phyloP scores from a whole-genome alignment of 2,329 filamentous ascomycete species.

The Cladobotryum mycophilum region DNA sequence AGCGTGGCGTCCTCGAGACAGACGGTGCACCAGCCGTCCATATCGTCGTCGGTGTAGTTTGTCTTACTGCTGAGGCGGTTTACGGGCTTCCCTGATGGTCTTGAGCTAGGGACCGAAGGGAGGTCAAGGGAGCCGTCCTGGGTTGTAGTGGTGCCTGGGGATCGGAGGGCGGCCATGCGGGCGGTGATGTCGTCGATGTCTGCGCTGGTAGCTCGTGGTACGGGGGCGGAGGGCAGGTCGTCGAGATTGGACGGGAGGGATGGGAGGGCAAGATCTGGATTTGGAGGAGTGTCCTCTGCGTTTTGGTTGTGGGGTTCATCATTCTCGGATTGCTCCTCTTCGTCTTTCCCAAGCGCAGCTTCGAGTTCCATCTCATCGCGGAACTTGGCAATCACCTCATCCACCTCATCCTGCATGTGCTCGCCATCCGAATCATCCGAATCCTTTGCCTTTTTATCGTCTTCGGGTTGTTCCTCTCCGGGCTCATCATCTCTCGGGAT shows the following conservation, averaged over 20 bases:
- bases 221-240: constrained; percentile 25
- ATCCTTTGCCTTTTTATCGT: constrained; percentile 15
- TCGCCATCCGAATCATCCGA: constrained; percentile 47
- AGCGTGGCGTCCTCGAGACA: constrained; percentile 74
- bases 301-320: constrained; percentile 1
- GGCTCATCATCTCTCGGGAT: constrained; percentile 21
- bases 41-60: constrained; percentile 61
- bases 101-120: constrained; percentile 44
- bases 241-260: constrained; percentile 39
- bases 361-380: constrained; percentile 40
- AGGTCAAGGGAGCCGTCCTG: constrained; percentile 32
- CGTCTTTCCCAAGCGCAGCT: constrained; percentile 12
- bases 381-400: constrained; percentile 39
- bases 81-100: constrained; percentile 34
- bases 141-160: constrained; percentile 24
- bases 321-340: neutral
- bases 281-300: constrained; percentile 10
- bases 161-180: constrained; percentile 46
- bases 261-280: constrained; percentile 35
- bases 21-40: constrained; percentile 73
- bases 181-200: constrained; percentile 41
- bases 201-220: constrained; percentile 17
- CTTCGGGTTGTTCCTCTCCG: neutral
- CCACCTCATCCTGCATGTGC: constrained; percentile 37
- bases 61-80: constrained; percentile 33